phyloP scores from a whole-genome alignment of 345 rosid genomes.

The Populus simonii region DNA sequence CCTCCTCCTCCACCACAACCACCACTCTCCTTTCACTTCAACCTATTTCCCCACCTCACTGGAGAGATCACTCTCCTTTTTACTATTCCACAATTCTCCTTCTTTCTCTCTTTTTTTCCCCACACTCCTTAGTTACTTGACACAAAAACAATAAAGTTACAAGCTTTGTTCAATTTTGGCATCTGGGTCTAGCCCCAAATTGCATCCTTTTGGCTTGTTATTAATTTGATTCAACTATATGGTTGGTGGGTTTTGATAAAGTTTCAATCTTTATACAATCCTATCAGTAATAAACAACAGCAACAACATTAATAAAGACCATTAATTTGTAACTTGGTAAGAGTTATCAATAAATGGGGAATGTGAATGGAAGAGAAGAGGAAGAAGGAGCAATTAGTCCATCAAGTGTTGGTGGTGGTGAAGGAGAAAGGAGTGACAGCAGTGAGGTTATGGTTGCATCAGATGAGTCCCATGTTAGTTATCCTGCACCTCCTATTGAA shows the following conservation, averaged over 20 bases:
- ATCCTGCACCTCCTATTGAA: conserved; percentile 32
- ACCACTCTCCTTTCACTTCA: neutral
- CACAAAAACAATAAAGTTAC: neutral
- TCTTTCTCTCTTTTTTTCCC: neutral
- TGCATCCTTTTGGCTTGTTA: neutral
- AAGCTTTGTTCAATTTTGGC: neutral
- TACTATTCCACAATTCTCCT: neutral
- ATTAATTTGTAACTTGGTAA: conserved; percentile 4
- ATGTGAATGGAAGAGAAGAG: conserved; percentile 87
- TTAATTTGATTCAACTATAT: neutral
- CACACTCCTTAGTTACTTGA: neutral
- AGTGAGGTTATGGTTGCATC: conserved; percentile 45
- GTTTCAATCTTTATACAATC: neutral
- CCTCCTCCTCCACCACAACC: neutral
- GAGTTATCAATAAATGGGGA: conserved; percentile 56
- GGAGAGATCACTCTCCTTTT: conserved; percentile 8
- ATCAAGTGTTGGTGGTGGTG: conserved; percentile 25
- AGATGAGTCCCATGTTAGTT: conserved; percentile 29
- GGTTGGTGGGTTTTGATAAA: neutral
- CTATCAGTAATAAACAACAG: neutral
- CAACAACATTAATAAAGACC: neutral
- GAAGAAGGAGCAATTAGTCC: conserved; percentile 68
- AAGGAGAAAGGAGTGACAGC: conserved; percentile 34
- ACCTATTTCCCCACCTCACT: neutral
- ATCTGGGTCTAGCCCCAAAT: neutral